phyloP scores from a whole-genome alignment of 306 rosid genomes.

The Inga leiocalycina region DNA sequence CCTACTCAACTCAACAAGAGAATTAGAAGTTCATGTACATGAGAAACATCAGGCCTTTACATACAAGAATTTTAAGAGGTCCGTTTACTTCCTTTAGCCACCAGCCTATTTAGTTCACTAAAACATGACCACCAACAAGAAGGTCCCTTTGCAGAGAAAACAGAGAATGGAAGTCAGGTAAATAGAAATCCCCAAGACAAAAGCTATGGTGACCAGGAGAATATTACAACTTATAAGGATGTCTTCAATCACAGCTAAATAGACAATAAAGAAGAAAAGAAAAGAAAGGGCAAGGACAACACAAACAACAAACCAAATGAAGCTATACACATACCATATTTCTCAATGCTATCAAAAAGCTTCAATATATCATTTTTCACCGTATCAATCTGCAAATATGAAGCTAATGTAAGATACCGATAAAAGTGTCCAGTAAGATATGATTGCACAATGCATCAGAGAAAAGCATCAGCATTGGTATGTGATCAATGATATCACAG shows the following conservation, averaged over 20 bases:
- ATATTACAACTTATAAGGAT: not conserved
- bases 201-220: not conserved
- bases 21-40: not conserved
- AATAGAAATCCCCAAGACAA: slow-evolving; percentile 14
- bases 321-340: slow-evolving; percentile 75
- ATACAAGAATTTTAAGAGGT: slow-evolving; percentile 26
- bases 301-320: slow-evolving; percentile 4
- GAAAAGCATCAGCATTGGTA: slow-evolving; percentile 17
- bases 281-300: not conserved
- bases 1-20: slow-evolving; percentile 14
- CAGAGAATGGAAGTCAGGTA: not conserved
- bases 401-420: slow-evolving; percentile 36
- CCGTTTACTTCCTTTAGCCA: not conserved
- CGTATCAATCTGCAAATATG: slow-evolving; percentile 62
- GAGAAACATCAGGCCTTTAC: not conserved
- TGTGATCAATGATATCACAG: not conserved
- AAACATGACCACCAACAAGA: not conserved
- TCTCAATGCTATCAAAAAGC: slow-evolving; percentile 79
- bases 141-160: slow-evolving; percentile 7
- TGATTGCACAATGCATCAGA: not conserved
- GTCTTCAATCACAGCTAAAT: not conserved
- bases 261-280: not conserved
- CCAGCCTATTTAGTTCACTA: slow-evolving; percentile 4
- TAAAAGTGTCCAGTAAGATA: slow-evolving; percentile 11
- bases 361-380: slow-evolving; percentile 81